Evolutionary conservation across 2,329 filamentous ascomycete genomes (phyloP).

Genomic region (Cytospora paraplurivora): DNA sequence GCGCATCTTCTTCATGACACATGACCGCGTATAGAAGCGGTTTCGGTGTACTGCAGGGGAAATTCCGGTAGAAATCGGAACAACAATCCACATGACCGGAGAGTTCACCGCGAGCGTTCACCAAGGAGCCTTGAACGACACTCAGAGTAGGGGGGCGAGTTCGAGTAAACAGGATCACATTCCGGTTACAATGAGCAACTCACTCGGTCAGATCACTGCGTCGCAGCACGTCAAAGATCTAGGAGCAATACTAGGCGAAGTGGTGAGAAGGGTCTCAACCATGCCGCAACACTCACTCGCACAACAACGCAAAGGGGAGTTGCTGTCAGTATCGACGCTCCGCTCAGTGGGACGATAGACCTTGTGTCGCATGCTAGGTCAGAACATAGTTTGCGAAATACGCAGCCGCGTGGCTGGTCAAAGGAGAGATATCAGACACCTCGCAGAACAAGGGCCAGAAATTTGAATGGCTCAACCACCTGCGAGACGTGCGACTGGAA

Average conservation of each 20-base stretch:
- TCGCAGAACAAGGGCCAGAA: not conserved
- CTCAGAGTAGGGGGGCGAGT: not conserved
- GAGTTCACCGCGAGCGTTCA: not conserved
- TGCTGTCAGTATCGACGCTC: not conserved
- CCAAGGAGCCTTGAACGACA: not conserved
- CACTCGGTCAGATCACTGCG: not conserved
- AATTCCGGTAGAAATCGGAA: not conserved
- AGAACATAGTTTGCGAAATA: not conserved
- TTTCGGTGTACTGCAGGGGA: not conserved
- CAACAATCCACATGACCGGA: not conserved
- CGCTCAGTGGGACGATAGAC: not conserved
- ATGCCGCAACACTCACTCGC: not conserved
- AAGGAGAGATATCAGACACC: not conserved
- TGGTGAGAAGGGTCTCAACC: not conserved
- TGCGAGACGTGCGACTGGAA: not conserved
- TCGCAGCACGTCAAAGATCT: not conserved
- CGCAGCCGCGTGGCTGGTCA: not conserved
- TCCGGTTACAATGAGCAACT: not conserved
- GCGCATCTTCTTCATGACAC: not conserved
- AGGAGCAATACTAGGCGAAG: not conserved
- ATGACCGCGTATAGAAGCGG: slow-evolving; percentile 1
- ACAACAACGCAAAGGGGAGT: not conserved
- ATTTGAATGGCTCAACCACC: not conserved
- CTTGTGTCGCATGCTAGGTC: not conserved
- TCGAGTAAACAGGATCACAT: not conserved